These are phyloP conservation scores for Lodderomyces beijingensis DNA, from an alignment of 1,139 yeast species.

Conservation along the genomic window DNA sequence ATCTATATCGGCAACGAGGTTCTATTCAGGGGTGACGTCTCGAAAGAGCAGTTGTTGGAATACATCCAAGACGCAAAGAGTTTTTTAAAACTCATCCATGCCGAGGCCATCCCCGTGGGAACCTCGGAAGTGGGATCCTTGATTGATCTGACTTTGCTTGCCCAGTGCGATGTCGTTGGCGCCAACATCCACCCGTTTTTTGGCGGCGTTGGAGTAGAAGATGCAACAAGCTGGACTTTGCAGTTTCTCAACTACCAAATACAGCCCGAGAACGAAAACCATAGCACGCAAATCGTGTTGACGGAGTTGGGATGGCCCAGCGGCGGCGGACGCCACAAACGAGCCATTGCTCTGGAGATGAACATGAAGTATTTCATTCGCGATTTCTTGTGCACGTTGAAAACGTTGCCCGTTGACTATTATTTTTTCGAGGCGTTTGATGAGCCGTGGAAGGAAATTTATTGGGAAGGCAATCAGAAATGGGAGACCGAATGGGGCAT, in stretches of 20 bases:
- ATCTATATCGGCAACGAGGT: constrained; percentile 64
- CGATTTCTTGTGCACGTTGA: constrained; percentile 49
- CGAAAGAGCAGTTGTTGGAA: constrained; percentile 30
- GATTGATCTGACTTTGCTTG: constrained; percentile 30
- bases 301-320: constrained; percentile 76
- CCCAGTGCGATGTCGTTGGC: constrained; percentile 52
- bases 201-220: constrained; percentile 50
- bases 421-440: constrained; percentile 70
- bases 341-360: constrained; percentile 42
- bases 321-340: constrained; percentile 47
- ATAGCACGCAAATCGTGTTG: constrained; percentile 35
- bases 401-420: constrained; percentile 41
- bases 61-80: constrained; percentile 42
- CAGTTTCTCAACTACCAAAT: constrained; percentile 46
- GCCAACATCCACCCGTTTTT: constrained; percentile 69
- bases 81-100: constrained; percentile 30
- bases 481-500: constrained; percentile 79
- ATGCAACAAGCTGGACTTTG: constrained; percentile 51
- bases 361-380: constrained; percentile 47
- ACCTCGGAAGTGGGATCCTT: constrained; percentile 53
- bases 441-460: constrained; percentile 63
- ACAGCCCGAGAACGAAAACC: constrained; percentile 20
- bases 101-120: constrained; percentile 44
- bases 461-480: constrained; percentile 40
- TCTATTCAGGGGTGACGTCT: constrained; percentile 49